Evolutionary conservation across 305 asterid species (phyloP), one percentile per base, ranked within the genome.

Genomic region (Fraxinus ornus): DNA sequence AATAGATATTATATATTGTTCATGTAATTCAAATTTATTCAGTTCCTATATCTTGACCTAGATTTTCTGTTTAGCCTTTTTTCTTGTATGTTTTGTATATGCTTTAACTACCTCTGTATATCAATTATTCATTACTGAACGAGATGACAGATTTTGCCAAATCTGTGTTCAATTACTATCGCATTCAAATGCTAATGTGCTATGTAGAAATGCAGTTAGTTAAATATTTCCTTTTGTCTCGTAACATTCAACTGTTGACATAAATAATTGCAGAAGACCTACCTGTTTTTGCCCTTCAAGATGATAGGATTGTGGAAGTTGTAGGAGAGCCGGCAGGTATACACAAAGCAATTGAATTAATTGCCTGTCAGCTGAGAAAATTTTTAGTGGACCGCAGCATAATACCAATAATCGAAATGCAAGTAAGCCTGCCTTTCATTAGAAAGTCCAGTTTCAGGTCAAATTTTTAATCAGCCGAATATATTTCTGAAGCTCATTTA

Each of bases 301-400:
- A 95, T 79, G 55, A 44, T 44, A 44, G 55, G 55, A 44, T 44
- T 44, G 55, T 44, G 55, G 55, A 44, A 12, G 55, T 95, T 80
- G 92, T 88, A 30, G 99, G 99, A 77, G 99, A 95, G 86, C 92
- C 99, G 82, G 77, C 92, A 73, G 90, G 91, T 85, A 88, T 90
- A 21, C 97, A 93, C 84, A 95, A 91, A 89, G 99, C 95, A 66
- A 77, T 95, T 83, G 98, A 91, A 80, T 80, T 94, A 83, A 92
- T 95, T 85, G 97, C 98, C 70, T 86, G 93, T 21, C 96, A 94
- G 82, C 81, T 95, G 91, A 91, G 98, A 88, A 95, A 93, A 86
- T 95, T 95, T 89, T 86, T 95, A 83, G 97, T 95, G 78, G 99
- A 95, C 88, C 97, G 98, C 81, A 94, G 97, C 91, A 90, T 95